Percentiles rank a stretch among this genome's conserved stretches.
Conservation (phyloP, 306 rosid species). For the Cercis canadensis region DNA sequence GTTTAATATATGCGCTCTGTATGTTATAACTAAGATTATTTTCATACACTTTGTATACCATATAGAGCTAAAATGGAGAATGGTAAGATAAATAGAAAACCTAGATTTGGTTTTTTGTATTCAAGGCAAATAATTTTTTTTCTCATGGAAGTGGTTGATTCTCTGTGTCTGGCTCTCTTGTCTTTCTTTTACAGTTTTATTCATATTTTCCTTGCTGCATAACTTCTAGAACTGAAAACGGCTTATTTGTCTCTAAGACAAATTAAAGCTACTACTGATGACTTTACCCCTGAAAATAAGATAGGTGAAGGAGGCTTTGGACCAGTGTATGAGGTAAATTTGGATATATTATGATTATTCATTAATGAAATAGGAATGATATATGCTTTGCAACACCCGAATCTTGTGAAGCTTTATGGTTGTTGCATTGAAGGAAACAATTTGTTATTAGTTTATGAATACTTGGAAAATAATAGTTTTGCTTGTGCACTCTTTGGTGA, state of each 20-base stretch:
- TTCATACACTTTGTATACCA: too few species aligned
- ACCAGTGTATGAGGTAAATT: conserved; percentile 71
- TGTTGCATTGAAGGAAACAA: conserved; percentile 96
- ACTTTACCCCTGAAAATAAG: conserved; percentile 61
- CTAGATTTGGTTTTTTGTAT: conserved; percentile 15
- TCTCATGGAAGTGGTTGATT: too few species aligned
- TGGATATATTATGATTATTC: conserved; percentile 32
- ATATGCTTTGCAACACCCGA: conserved; percentile 89
- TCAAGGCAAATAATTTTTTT: too few species aligned
- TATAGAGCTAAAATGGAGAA: conserved; percentile 4
- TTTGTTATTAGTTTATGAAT: conserved; percentile 78
- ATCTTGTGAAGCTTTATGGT: conserved; percentile 85
- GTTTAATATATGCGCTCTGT: too few species aligned
- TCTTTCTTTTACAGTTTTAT: not conserved
- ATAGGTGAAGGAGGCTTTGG: conserved; percentile 88
- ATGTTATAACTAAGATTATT: too few species aligned
- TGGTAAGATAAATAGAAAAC: conserved; percentile 22
- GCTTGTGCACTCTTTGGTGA: conserved; percentile 91
- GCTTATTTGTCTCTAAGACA: conserved; percentile 66
- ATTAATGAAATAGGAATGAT: conserved; percentile 93
- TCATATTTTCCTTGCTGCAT: conserved; percentile 39
- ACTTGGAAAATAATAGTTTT: conserved; percentile 86
- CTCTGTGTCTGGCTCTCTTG: not conserved
- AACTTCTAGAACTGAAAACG: conserved; percentile 61
- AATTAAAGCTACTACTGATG: conserved; percentile 64